These are phyloP conservation scores for Cyphellophora europaea DNA, from an alignment of 2,329 filamentous ascomycete genomes.

Conservation along the genomic window DNA sequence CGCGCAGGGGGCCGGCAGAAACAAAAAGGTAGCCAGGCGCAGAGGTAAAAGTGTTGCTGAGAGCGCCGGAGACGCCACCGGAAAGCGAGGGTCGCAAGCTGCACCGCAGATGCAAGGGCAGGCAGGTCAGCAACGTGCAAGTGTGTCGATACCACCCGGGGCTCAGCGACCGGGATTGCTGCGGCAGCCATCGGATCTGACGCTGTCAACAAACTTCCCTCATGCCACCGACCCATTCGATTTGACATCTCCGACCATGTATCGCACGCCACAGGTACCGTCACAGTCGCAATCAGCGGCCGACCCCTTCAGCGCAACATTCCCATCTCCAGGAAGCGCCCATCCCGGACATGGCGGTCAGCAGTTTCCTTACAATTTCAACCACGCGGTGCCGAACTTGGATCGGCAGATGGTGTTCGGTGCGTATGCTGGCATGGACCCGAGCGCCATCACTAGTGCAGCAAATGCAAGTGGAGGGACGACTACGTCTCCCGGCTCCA, in stretches of 20 bases:
- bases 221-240: constrained; percentile 9
- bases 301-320: constrained; percentile 10
- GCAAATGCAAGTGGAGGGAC: background rate
- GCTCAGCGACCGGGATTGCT: background rate
- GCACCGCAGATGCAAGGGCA: constrained; percentile 14
- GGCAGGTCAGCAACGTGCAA: constrained; percentile 8
- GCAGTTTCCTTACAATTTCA: constrained; percentile 27
- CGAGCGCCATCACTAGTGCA: background rate
- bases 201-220: background rate
- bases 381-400: constrained; percentile 50
- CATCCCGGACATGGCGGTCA: constrained; percentile 20
- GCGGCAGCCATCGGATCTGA: background rate
- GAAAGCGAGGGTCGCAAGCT: constrained; percentile 4
- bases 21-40: constrained; percentile 33
- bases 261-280: constrained; percentile 8
- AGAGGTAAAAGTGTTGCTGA: constrained; percentile 26
- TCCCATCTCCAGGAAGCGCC: background rate
- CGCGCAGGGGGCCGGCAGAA: constrained; percentile 27
- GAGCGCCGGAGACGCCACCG: constrained; percentile 19
- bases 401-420: constrained; percentile 69
- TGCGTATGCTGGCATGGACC: constrained; percentile 46
- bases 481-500: background rate
- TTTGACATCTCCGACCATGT: constrained; percentile 14
- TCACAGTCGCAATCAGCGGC: constrained; percentile 5
- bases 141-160: background rate